Conservation (phyloP, 75 land plant species). For the Adiantum capillusveneris region DNA sequence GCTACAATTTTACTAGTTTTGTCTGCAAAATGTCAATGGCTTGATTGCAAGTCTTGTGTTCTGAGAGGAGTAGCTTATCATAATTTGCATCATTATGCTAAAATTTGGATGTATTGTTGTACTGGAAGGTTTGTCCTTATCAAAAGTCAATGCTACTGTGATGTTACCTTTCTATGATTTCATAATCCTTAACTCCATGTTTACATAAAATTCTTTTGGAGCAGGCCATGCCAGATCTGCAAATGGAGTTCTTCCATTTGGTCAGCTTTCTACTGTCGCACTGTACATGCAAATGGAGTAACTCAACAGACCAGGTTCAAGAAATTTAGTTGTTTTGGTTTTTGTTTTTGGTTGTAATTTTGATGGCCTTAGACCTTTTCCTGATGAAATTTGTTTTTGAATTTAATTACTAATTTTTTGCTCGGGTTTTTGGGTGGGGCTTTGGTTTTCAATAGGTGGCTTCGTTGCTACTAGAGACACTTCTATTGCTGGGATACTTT, state of each 20-base stretch:
- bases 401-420: background rate
- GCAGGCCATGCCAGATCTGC: conserved; percentile 84
- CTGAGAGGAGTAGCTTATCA: too few species aligned
- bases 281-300: conserved; percentile 91
- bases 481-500: conserved; percentile 73
- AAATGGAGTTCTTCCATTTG: conserved; percentile 91
- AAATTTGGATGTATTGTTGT: too few species aligned
- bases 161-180: too few species aligned
- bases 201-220: background rate
- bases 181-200: background rate
- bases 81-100: too few species aligned
- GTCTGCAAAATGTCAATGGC: too few species aligned
- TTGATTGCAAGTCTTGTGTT: too few species aligned
- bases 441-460: conserved; percentile 46
- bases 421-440: background rate
- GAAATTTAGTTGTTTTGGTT: background rate
- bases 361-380: too few species aligned
- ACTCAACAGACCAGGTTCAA: conserved; percentile 64
- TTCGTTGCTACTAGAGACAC: conserved; percentile 65
- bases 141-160: too few species aligned
- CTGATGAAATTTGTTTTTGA: background rate
- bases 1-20: too few species aligned
- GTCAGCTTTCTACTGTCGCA: conserved; percentile 89
- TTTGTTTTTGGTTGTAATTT: background rate
- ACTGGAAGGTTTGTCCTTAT: too few species aligned